phyloP scores from a whole-genome alignment of 2,329 filamentous ascomycete species.

The Madurella fahalii region DNA sequence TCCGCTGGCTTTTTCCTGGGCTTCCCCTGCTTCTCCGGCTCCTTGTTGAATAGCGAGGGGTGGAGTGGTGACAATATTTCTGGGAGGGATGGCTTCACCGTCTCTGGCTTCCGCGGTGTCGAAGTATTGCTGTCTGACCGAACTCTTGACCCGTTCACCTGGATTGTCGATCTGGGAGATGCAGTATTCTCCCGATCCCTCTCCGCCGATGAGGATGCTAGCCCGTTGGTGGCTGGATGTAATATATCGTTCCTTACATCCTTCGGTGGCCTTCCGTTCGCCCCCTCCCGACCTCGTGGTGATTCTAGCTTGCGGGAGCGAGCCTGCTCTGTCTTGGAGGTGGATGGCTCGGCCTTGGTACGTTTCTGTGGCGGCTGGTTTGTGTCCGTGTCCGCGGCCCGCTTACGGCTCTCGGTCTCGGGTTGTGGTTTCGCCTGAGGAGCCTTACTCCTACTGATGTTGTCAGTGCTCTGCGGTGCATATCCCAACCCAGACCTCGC shows the following conservation, averaged over 20 bases:
- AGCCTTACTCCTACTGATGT: slow-evolving; percentile 25
- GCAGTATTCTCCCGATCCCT: slow-evolving; percentile 24
- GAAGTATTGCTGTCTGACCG: slow-evolving; percentile 22
- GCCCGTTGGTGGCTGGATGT: slow-evolving; percentile 23
- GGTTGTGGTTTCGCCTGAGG: slow-evolving; percentile 34
- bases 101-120: slow-evolving; percentile 24
- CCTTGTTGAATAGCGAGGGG: slow-evolving; percentile 39
- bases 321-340: slow-evolving; percentile 15
- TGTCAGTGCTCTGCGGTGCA: slow-evolving; percentile 16
- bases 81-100: slow-evolving; percentile 42
- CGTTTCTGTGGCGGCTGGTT: slow-evolving; percentile 44
- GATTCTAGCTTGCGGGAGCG: slow-evolving; percentile 19
- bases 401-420: slow-evolving; percentile 46
- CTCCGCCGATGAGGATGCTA: slow-evolving; percentile 16
- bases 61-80: slow-evolving; percentile 51
- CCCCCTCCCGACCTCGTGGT: slow-evolving; percentile 17
- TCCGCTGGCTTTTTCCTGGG: slow-evolving; percentile 32
- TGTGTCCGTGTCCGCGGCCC: slow-evolving; percentile 42
- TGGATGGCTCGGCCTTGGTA: slow-evolving; percentile 35
- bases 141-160: slow-evolving; percentile 27
- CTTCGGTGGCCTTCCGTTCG: slow-evolving; percentile 15
- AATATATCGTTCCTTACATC: slow-evolving; percentile 15
- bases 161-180: slow-evolving; percentile 27
- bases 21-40: slow-evolving; percentile 28
- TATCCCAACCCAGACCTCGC: background rate